Percentiles rank a stretch among this genome's conserved stretches.
Evolutionary conservation across 1,139 yeast genomes (phyloP).

Genomic region (Yamadazyma pseudoaaseri): DNA sequence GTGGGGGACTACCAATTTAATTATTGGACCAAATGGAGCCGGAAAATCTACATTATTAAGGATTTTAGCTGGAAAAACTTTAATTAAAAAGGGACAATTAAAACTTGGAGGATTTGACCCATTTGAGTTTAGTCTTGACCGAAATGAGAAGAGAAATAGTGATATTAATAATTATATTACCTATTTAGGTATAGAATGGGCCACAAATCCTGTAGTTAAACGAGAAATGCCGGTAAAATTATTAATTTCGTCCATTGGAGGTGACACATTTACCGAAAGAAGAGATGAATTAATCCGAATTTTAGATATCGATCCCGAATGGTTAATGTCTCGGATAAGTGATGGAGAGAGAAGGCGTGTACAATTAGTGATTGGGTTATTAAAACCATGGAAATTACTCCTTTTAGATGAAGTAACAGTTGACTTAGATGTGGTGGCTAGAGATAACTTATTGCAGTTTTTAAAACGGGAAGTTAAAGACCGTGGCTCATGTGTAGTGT

Average conservation of each 20-base stretch:
- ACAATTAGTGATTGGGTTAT: constrained; percentile 88
- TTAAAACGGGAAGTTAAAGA: constrained; percentile 65
- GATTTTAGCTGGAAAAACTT: constrained; percentile 86
- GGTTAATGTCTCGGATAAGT: constrained; percentile 91
- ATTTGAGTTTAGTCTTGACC: constrained; percentile 59
- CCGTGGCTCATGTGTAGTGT: constrained; percentile 71
- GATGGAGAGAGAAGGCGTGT: constrained; percentile 96
- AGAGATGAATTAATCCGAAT: constrained; percentile 72
- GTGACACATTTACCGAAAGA: constrained; percentile 68
- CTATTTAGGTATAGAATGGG: constrained; percentile 97
- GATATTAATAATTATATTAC: constrained; percentile 54
- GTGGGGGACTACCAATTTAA: constrained; percentile 70
- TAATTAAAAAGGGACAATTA: constrained; percentile 69
- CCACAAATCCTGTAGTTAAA: constrained; percentile 83
- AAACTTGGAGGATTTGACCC: constrained; percentile 84
- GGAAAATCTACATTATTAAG: constrained; percentile 88
- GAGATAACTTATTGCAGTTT: constrained; percentile 70
- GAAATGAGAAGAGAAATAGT: constrained; percentile 38
- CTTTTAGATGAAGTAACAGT: constrained; percentile 94
- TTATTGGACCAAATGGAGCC: constrained; percentile 96
- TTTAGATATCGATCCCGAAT: constrained; percentile 77
- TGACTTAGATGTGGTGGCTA: constrained; percentile 88
- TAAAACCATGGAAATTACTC: constrained; percentile 85
- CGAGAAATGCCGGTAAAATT: constrained; percentile 86
- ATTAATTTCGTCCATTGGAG: constrained; percentile 80